Evolutionary conservation across 345 rosid species (phyloP), one percentile per base, ranked within the genome.

Genomic region (Erodium maritimum): DNA sequence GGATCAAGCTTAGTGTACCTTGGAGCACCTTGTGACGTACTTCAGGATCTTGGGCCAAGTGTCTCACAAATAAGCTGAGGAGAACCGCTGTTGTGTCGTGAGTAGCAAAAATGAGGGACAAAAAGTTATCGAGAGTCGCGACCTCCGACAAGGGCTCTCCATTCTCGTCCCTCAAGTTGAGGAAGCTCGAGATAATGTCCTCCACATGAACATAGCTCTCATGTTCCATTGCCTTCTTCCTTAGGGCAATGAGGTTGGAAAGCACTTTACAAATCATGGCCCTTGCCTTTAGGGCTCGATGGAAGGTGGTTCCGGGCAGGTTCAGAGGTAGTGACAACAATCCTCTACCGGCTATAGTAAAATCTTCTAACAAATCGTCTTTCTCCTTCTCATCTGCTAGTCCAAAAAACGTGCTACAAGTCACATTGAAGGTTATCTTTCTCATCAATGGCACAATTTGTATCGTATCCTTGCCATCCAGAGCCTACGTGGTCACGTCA

Each of bases 311-410:
- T 17, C 76, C 72, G 1, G 72, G 72, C 50, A 72, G 23, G 50
- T 61, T 33, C 22, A 72, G 24, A 1, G 76, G 76, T 23, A 67
- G 14, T n/a, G 61, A 45, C 72, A 66, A 64, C 7, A 9, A 13
- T 21, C 67, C 69, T 64, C 48, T 67, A 4, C 50, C 45, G 13
- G 42, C 17, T 17, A 23, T 29, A 13, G 57, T 4, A 24, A 67
- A 72, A 20, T 72, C 69, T 37, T 61, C 55, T 6, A 72, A 24
- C 1, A 72, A 34, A 7, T 6, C 23, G 5, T 64, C 69, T 24
- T 59, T 71, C 17, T 61, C 67, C 23, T 34, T 14, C 9, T 58
- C 69, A 2, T 72, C 76, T n/a, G n/a, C n/a, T n/a, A n/a, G n/a
- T n/a, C n/a, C n/a, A n/a, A n/a, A n/a, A n/a, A n/a, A n/a, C n/a